Evolutionary conservation across 1,284 basidiomycete genomes (phyloP), one percentile per base, ranked within the genome.

Genomic region (Melampsora occidentalis): DNA sequence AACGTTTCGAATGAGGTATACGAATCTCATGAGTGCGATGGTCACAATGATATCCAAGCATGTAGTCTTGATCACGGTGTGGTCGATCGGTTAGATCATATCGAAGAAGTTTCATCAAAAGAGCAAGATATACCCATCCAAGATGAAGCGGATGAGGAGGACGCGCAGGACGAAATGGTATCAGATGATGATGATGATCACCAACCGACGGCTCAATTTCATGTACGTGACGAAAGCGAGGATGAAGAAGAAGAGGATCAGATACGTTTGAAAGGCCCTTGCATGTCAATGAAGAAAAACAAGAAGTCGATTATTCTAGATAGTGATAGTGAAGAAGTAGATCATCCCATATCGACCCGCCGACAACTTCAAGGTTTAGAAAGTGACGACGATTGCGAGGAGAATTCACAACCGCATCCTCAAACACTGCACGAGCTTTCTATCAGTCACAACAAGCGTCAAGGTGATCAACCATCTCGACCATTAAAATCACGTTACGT

Each of bases 401-500:
- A 28, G 0, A 31, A 33, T 64, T 39, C 63, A 20, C 59, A 22
- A 31, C 2, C n/a, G 31, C 42, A 67, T 48, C 72, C 35, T 61
- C 53, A 18, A 63, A n/a, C 16, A 33, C 35, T 7, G 31, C 35
- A 20, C 18, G 18, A 33, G 14, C 65, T 25, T n/a, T 42, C 18
- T 53, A 57, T 49, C 12, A 76, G 59, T 69, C 66, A 76, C 35
- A 68, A 57, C 39, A 31, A 61, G 20, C 72, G 59, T 14, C 66
- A 76, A 63, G 53, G 25, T 31, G 18, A 35, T 12, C 9, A 49
- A n/a, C 7, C 42, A 51, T 14, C n/a, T 14, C 25, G 31, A 9
- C 14, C 16, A 20, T 25, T 25, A n/a, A 73, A 66, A 46, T 31
- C 61, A 20, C 33, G 46, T 33, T 51, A 68, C 14, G 72, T 68